These are phyloP conservation scores for Globisporangium nunn DNA, from an alignment of 352 stramenopile genomes.

Conservation along the genomic window DNA sequence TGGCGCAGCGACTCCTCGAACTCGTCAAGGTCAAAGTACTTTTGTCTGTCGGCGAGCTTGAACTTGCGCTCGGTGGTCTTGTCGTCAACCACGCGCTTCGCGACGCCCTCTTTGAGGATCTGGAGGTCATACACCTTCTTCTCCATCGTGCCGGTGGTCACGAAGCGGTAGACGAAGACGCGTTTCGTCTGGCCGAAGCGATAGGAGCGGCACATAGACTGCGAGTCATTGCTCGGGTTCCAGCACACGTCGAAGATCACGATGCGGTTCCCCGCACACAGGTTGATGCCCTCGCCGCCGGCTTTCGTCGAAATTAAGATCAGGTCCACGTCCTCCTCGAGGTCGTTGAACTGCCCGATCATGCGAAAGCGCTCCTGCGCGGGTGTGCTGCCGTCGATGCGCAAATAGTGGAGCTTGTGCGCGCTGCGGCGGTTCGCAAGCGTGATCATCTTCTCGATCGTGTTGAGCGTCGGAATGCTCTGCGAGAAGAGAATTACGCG, in stretches of 20 bases:
- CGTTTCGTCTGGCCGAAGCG: conserved; percentile 89
- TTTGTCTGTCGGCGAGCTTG: conserved; percentile 68
- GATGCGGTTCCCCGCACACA: conserved; percentile 85
- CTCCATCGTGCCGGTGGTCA: conserved; percentile 90
- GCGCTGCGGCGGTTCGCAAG: conserved; percentile 47
- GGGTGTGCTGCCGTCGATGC: conserved; percentile 77
- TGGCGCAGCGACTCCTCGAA: conserved; percentile 66
- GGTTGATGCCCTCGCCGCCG: conserved; percentile 83
- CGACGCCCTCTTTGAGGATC: conserved; percentile 85
- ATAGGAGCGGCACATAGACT: conserved; percentile 92
- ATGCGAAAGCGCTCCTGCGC: conserved; percentile 74
- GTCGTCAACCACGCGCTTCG: conserved; percentile 86
- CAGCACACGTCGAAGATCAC: conserved; percentile 91
- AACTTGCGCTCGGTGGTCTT: conserved; percentile 81
- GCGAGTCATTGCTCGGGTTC: conserved; percentile 88
- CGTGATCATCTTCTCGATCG: conserved; percentile 64
- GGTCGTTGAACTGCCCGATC: conserved; percentile 81
- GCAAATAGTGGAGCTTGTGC: conserved; percentile 54
- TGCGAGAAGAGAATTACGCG: conserved; percentile 88
- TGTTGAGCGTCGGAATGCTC: conserved; percentile 82
- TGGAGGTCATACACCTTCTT: conserved; percentile 91
- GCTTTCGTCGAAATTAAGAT: conserved; percentile 88
- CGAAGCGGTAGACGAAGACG: conserved; percentile 91
- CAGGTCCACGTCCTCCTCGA: conserved; percentile 69
- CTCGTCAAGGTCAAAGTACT: conserved; percentile 82